Base-by-base conservation (phyloP, 2,329 filamentous ascomycete genomes). In the Aspergillus melleus region DNA sequence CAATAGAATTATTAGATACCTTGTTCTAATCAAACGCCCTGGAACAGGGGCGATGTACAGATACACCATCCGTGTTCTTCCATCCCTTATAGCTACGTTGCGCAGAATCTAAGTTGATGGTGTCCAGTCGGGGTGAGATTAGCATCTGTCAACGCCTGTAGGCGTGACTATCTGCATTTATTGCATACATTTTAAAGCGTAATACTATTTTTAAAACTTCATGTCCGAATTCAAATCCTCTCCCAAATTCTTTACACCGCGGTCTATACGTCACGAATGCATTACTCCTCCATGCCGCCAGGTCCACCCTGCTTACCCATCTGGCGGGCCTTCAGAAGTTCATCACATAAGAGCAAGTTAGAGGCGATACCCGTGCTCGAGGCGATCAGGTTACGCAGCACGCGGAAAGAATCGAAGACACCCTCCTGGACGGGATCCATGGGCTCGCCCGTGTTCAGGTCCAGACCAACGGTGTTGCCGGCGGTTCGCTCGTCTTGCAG, bases 241-340 rank as follows among this genome's bases (percentile, higher is more conserved):
- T 61, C 57, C 63, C 57, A 67, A 60, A 63, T 58, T 62, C 63
- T 68, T 70, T 69, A 70, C 68, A 69, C 66, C 59, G 62, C 60
- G 44, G 53, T 67, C 65, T 57, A 59, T 67, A 61, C 66, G 59
- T 67, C 61, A 63, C 55, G 57, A 58, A 60, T 59, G 62, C 64
- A 70, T 74, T 75, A 76, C 69, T 78, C 74, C 42, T 78, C 77
- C 73, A 74, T 76, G 54, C 75, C 76, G 56, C 72, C 77, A 58
- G 79, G 79, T 49, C 73, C 77, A 57, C 75, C 71, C 54, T 74
- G 69, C 65, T 73, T 75, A 56, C 76, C 89, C 95, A 99, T 99
- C 82, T 99, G 94, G 75, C 95, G 86, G 62, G 95, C 95, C 84
- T 99, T 99, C 70, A 99, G 83, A 82, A 99, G 85, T 83, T 99